These are phyloP conservation scores for Saposhnikovia divaricata DNA, from an alignment of 129 eudicot species.

Conservation along the genomic window DNA sequence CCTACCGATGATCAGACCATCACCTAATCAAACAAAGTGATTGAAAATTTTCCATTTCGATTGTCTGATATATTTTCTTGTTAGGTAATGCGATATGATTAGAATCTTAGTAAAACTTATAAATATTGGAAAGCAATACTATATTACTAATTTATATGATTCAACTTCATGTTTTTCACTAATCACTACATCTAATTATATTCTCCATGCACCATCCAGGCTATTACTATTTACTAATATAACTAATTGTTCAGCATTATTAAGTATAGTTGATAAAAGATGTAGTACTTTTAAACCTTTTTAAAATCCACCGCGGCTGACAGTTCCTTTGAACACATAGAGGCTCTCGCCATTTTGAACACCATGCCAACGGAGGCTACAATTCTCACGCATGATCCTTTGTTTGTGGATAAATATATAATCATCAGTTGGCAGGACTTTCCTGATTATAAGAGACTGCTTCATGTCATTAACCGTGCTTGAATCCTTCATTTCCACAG, in stretches of 20 bases:
- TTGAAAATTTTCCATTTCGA: not conserved
- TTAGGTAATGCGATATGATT: not conserved
- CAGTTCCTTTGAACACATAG: constrained; percentile 71
- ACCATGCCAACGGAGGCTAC: constrained; percentile 95
- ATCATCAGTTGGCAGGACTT: constrained; percentile 59
- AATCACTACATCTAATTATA: too few relatives aligned
- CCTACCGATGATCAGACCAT: not conserved
- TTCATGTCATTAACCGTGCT: constrained; percentile 47
- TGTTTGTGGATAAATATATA: constrained; percentile 85
- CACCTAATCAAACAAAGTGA: constrained; percentile 1
- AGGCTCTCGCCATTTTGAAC: constrained; percentile 71
- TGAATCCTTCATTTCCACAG: constrained; percentile 65
- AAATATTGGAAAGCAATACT: not conserved
- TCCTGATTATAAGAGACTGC: constrained; percentile 32
- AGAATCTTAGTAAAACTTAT: not conserved
- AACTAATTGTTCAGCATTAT: not conserved
- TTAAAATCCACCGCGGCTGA: constrained; percentile 38
- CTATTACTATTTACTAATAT: not conserved
- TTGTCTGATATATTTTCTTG: not conserved
- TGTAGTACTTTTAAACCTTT: not conserved
- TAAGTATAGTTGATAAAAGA: not conserved
- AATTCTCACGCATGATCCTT: constrained; percentile 72
- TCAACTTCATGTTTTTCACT: not conserved
- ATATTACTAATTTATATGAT: not conserved
- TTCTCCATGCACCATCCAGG: not conserved